phyloP scores from a whole-genome alignment of 1,139 yeast genomes.

The Candida sp. region DNA sequence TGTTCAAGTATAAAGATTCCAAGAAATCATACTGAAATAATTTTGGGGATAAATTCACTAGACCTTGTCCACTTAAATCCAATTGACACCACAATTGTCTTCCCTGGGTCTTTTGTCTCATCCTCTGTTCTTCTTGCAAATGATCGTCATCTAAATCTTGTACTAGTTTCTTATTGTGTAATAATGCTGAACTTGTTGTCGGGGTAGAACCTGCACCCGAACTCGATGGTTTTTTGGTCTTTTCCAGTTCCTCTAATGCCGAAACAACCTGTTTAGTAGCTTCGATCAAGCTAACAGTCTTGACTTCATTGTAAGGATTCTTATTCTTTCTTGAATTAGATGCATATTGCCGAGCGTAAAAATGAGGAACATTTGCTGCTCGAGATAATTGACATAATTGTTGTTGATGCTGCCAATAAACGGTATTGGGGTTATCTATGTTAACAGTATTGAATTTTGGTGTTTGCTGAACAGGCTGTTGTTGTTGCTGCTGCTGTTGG shows the following conservation, averaged over 20 bases:
- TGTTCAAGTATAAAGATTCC: slow-evolving; percentile 83
- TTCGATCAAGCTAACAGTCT: slow-evolving; percentile 48
- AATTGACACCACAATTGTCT: slow-evolving; percentile 92
- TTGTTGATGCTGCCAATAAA: slow-evolving; percentile 85
- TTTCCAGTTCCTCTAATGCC: slow-evolving; percentile 41
- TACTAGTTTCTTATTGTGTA: slow-evolving; percentile 61
- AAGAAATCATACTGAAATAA: slow-evolving; percentile 81
- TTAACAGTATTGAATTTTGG: slow-evolving; percentile 30
- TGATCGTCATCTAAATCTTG: slow-evolving; percentile 68
- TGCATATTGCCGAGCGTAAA: slow-evolving; percentile 91
- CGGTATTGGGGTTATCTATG: slow-evolving; percentile 49
- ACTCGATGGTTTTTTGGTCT: slow-evolving; percentile 17
- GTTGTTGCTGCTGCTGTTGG: slow-evolving; percentile 12
- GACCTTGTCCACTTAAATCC: slow-evolving; percentile 89
- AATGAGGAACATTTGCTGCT: slow-evolving; percentile 72
- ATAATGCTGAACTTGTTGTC: slow-evolving; percentile 37
- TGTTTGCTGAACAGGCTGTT: slow-evolving; percentile 20
- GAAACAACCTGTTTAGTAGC: slow-evolving; percentile 51
- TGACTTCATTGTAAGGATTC: slow-evolving; percentile 41
- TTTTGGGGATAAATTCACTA: slow-evolving; percentile 65
- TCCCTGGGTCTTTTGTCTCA: slow-evolving; percentile 65
- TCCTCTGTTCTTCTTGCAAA: slow-evolving; percentile 72
- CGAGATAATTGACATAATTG: slow-evolving; percentile 80
- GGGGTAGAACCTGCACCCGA: slow-evolving; percentile 20
- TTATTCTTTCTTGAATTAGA: slow-evolving; percentile 63